Evolutionary conservation across 176 grass and related monocot species (phyloP), one percentile per base, ranked within the genome.

Genomic region (Aegilops speltoides): DNA sequence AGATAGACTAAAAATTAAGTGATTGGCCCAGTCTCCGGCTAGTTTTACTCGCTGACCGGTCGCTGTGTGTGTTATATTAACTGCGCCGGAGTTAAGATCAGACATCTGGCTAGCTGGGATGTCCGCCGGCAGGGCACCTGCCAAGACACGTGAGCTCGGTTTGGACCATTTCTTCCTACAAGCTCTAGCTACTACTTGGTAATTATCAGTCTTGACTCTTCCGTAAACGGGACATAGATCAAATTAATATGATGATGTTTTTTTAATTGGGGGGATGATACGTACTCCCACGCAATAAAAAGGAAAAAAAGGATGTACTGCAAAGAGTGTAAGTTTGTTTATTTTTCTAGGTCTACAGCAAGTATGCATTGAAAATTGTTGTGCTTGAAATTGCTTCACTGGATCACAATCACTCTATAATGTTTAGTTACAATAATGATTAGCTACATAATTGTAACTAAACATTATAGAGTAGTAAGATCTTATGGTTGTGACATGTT

Each of bases 71-170:
- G 22, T 65, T 65, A 65, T 45, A 46, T 46, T 46, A 65, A 23
- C 57, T 3, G 57, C 57, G 17, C 22, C 12, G 43, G 43, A 46
- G 43, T 46, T 46, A 46, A 46, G 43, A 46, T 13, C 11, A 4
- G 43, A 46, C 86, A 82, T 65, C 69, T 77, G 77, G 36, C 37
- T 24, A 73, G 73, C 76, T 83, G 88, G 77, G 76, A 84, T 87
- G 70, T 93, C 84, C 65, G 81, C 77, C 86, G 64, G 89, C 83
- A 93, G 48, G 64, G 66, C 71, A 89, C 86, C 57, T 89, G 81
- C 48, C 66, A 88, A 69, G 26, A 8, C 93, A 93, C 86, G 81
- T 93, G 91, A 79, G 16, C 68, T 10, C 64, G 57, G n/a, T 9
- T 71, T 87, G 83, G 86, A 43, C 68, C 78, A 68, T 48, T 84